Base-by-base conservation (phyloP, 2,329 filamentous ascomycete genomes). In the Anisogramma anomala region DNA sequence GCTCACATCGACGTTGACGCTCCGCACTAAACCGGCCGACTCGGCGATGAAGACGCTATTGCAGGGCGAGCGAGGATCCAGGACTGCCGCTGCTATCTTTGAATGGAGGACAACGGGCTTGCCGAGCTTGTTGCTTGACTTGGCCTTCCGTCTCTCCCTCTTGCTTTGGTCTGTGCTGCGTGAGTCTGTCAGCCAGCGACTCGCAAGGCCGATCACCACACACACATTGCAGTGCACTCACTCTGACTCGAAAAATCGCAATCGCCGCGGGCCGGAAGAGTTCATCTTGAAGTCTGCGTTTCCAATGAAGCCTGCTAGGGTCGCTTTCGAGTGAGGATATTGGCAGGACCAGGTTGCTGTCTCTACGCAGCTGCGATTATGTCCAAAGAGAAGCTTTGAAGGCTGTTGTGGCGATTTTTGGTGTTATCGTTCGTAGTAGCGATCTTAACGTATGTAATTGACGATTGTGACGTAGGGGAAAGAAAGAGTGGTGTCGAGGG, bases 191-290 rank as follows among this genome's bases (percentile, higher is more conserved):
- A 23, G 36, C 38, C 40, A 14, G 2, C 10, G 14, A n/a, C 15
- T 40, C 11, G 15, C 43, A 56, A 15, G 55, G 52, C 65, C 72
- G 55, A 40, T 49, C 10, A 6, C 6, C 5, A 14, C 23, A 10
- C 17, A 22, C 3, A n/a, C n/a, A n/a, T n/a, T 31, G 47, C 45
- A 56, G 14, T 26, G 34, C 18, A 59, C 79, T 62, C 65, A 91
- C 85, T 88, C 83, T 22, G 87, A 93, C 62, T 95, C 84, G 57
- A 96, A 96, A 67, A 93, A 96, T 56, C 91, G 77, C 22, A 93
- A 96, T 56, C 91, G 77, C 22, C 82, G 79, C 38, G 79, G 72
- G 55, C 94, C 76, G 37, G 74, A 72, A 20, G 83, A 82, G 48
- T 77, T 72, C 59, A 83, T 82, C 68, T 75, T 80, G 47, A 34